Base-by-base conservation (phyloP, 441 rosid genomes). In the Croton laevigatus region DNA sequence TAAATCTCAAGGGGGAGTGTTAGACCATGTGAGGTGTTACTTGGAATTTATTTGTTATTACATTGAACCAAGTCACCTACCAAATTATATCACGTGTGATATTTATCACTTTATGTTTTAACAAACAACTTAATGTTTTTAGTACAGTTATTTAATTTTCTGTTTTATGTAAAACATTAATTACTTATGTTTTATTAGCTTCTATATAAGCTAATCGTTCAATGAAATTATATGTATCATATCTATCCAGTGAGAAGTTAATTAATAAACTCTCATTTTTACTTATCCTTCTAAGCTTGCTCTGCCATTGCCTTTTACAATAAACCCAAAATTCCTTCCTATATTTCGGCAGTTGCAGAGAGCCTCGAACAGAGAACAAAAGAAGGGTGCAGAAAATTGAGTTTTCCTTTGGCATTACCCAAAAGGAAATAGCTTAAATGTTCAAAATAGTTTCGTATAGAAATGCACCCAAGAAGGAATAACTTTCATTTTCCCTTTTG, bases 391-490 rank as follows among this genome's bases (percentile, higher is more conserved):
- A 62, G 9, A 62, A 62, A 48, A 20, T 19, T 22, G 19, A 44
- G 57, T 8, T 23, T 38, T 62, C 27, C 65, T 10, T 62, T 8
- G 49, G 27, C 22, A 19, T 19, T 17, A 17, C 6, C 57, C 23
- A 58, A 62, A 49, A 16, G 17, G 4, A 49, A 40, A 12, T 36
- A 12, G 11, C 16, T 60, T 38, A 38, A 53, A 48, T 19, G 34
- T 53, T 66, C 49, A 20, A 66, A 66, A 19, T 36, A 53, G 49
- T 11, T 66, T 34, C 22, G 37, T 22, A 20, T 10, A 59, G 62
- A 34, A 27, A 14, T 4, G 38, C 3, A 52, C 11, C 4, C 17
- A 51, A 51, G 5, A n/a, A 38, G 5, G 12, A 66, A 49, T 79
- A 16, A 17, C 59, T 46, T 11, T 16, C 11, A 22, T 3, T 52